Evolutionary conservation across 2,329 filamentous ascomycete genomes (phyloP).

Genomic region (Diaporthe caulivora): DNA sequence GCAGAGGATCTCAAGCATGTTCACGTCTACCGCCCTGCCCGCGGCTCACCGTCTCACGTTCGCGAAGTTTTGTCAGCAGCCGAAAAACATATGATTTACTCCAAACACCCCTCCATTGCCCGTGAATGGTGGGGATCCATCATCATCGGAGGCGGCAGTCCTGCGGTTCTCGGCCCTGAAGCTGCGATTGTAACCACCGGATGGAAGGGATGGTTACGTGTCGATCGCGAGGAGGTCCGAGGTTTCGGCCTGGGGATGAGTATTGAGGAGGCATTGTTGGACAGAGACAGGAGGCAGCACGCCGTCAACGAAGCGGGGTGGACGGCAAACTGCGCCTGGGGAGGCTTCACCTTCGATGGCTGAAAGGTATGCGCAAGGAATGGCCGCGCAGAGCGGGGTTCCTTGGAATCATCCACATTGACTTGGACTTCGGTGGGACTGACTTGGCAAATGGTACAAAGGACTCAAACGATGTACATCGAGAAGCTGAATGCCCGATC

Average conservation of each 20-base stretch:
- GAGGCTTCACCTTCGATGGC: conserved; percentile 57
- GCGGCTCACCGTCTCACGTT: conserved; percentile 41
- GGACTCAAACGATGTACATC: neutral
- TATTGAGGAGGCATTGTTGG: conserved; percentile 59
- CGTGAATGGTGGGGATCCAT: conserved; percentile 71
- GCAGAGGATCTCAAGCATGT: conserved; percentile 60
- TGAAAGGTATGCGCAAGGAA: neutral
- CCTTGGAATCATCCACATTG: conserved; percentile 5
- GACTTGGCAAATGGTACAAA: conserved; percentile 26
- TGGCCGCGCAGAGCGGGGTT: neutral
- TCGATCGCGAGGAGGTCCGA: conserved; percentile 58
- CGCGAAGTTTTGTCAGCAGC: conserved; percentile 55
- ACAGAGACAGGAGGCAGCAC: conserved; percentile 53
- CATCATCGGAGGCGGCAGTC: conserved; percentile 58
- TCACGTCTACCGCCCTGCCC: conserved; percentile 60
- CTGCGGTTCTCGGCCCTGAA: conserved; percentile 44
- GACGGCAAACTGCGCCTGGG: conserved; percentile 63
- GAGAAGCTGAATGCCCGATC: conserved; percentile 9
- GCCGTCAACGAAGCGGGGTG: conserved; percentile 59
- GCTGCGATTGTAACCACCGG: conserved; percentile 45
- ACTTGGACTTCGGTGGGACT: neutral
- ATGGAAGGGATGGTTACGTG: conserved; percentile 65
- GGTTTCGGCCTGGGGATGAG: conserved; percentile 55
- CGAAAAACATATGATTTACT: conserved; percentile 65
- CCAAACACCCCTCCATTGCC: conserved; percentile 54